Conservation (phyloP, 139 green algal species). For the Trebouxia sp. region DNA sequence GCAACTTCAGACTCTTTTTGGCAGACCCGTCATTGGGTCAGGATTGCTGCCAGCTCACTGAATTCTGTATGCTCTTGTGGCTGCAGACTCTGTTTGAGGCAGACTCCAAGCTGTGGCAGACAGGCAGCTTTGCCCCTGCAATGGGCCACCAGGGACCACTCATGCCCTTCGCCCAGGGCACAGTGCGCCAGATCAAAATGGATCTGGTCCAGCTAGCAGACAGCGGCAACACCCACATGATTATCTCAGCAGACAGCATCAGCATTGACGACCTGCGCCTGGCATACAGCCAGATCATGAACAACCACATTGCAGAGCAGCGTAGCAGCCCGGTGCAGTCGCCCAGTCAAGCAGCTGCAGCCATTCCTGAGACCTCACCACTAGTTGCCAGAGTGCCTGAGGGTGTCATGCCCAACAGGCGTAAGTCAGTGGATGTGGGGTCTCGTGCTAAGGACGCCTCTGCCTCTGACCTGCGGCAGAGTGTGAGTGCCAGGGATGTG, state of each 20-base stretch:
- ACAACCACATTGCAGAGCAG: constrained; percentile 9
- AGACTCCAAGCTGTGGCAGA: constrained; percentile 40
- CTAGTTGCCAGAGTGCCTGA: not conserved
- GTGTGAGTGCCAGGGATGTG: not conserved
- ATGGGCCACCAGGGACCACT: not conserved
- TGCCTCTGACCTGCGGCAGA: not conserved
- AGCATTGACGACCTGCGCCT: constrained; percentile 48
- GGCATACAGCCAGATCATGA: constrained; percentile 34
- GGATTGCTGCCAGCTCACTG: too few relatives aligned
- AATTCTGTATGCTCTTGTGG: not conserved
- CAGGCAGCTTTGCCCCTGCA: constrained; percentile 2
- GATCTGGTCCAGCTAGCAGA: constrained; percentile 42
- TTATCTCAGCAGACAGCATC: constrained; percentile 39
- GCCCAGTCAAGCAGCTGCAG: not conserved
- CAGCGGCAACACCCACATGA: constrained; percentile 44
- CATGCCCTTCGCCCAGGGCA: constrained; percentile 11
- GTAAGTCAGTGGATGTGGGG: constrained; percentile 8
- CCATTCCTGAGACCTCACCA: not conserved
- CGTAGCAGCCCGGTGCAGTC: not conserved
- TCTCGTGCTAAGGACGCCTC: not conserved
- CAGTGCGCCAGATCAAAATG: constrained; percentile 33
- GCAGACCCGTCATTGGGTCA: too few relatives aligned
- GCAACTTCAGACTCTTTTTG: too few relatives aligned
- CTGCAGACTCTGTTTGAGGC: constrained; percentile 47
- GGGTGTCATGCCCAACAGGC: not conserved